Percentiles rank a stretch among this genome's conserved stretches.
phyloP scores from a whole-genome alignment of 495 filamentous ascomycete genomes.

The Penicillium pulvis region DNA sequence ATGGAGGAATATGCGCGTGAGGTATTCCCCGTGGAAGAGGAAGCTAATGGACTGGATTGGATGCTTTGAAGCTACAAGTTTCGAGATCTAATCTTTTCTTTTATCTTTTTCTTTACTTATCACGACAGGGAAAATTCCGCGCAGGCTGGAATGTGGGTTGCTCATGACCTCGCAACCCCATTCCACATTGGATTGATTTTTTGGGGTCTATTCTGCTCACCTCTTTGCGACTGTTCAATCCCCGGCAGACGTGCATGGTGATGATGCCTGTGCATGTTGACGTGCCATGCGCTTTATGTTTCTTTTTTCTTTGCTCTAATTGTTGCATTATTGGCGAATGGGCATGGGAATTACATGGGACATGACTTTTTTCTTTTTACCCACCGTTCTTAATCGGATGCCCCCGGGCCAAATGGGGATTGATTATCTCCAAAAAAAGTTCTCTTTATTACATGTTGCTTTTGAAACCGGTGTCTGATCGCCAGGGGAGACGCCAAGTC shows the following conservation, averaged over 20 bases:
- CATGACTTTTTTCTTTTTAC: constrained; percentile 19
- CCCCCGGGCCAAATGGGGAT: constrained; percentile 1
- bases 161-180: constrained; percentile 4
- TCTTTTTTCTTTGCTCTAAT: constrained; percentile 19
- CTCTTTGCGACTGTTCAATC: constrained; percentile 22
- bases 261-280: constrained; percentile 35
- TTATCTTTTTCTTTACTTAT: constrained; percentile 8
- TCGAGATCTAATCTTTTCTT: constrained; percentile 8
- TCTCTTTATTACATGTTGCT: constrained; percentile 6
- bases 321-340: constrained; percentile 40
- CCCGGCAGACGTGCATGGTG: constrained; percentile 32
- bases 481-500: background rate
- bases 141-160: constrained; percentile 1
- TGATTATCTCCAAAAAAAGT: constrained; percentile 12
- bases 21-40: constrained; percentile 92
- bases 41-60: constrained; percentile 90
- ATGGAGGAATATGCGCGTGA: constrained; percentile 96
- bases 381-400: constrained; percentile 26
- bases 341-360: constrained; percentile 40
- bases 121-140: constrained; percentile 1
- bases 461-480: constrained; percentile 1
- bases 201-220: background rate
- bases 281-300: constrained; percentile 15
- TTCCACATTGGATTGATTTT: constrained; percentile 4
- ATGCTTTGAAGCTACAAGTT: constrained; percentile 58